These are phyloP conservation scores for Brassica balearica DNA, from an alignment of 441 rosid genomes.

Conservation along the genomic window DNA sequence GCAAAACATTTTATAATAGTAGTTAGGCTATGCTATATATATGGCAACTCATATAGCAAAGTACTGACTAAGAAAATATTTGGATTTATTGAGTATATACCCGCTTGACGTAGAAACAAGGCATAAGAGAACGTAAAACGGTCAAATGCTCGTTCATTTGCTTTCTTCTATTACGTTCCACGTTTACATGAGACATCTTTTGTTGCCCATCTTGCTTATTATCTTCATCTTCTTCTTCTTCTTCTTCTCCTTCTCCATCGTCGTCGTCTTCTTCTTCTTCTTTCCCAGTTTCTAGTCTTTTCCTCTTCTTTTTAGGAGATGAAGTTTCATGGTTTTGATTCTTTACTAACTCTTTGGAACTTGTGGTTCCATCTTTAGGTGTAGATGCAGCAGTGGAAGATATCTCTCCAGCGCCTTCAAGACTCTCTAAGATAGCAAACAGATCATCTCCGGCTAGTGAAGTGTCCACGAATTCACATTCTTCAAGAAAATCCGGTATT, in stretches of 20 bases:
- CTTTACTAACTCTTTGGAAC: constrained; percentile 35
- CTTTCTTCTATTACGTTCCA: constrained; percentile 96
- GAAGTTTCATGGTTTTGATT: constrained; percentile 37
- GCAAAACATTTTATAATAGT: background rate
- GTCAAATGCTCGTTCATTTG: constrained; percentile 94
- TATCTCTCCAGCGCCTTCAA: constrained; percentile 65
- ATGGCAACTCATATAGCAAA: background rate
- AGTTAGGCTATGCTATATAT: background rate
- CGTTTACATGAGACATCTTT: constrained; percentile 82
- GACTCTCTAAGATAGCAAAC: constrained; percentile 77
- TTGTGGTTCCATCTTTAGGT: constrained; percentile 34
- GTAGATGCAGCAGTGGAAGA: constrained; percentile 47
- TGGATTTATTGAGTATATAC: constrained; percentile 42
- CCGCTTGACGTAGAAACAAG: constrained; percentile 97
- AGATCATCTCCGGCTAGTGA: constrained; percentile 67
- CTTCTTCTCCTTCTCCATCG: constrained; percentile 28
- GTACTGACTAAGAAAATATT: background rate
- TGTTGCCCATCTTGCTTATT: constrained; percentile 62
- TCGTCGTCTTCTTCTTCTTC: constrained; percentile 25
- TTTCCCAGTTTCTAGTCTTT: constrained; percentile 26
- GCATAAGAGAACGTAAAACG: constrained; percentile 90
- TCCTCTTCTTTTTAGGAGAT: constrained; percentile 61
- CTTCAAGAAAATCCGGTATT: constrained; percentile 60
- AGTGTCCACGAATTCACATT: constrained; percentile 62
- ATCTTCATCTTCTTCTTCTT: constrained; percentile 25